Conservation (phyloP, 805 yeast genomes). For the Dipodascus albidus region DNA sequence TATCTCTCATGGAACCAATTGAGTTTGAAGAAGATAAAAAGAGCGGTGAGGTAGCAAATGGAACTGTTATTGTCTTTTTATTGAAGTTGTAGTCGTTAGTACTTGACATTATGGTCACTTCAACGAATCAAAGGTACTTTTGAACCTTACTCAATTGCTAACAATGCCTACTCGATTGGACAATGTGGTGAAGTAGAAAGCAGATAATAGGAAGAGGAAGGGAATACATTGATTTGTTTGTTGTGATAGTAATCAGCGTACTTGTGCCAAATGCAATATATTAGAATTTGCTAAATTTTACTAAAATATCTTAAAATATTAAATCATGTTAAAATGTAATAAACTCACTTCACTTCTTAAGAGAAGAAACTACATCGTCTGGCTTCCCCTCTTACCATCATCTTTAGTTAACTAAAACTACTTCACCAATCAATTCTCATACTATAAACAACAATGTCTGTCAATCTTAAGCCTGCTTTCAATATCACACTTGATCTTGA, state of each 20-base stretch:
- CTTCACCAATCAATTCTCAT: background rate
- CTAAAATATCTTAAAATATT: background rate
- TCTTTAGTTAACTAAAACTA: background rate
- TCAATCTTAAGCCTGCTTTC: conserved; percentile 1
- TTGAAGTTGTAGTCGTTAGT: background rate
- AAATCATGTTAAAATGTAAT: background rate
- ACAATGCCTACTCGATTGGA: background rate
- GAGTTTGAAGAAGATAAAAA: background rate
- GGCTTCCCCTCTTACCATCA: no score
- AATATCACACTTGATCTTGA: background rate
- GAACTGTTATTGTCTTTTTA: background rate
- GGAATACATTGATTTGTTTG: background rate
- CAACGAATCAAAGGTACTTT: background rate
- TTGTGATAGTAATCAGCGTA: background rate
- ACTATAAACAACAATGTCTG: background rate
- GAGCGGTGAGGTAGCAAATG: background rate
- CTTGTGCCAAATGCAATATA: no score
- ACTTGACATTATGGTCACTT: background rate
- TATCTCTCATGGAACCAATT: background rate
- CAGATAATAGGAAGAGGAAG: background rate
- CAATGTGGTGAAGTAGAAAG: background rate
- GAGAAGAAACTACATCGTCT: no score
- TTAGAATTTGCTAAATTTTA: background rate
- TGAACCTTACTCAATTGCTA: no score
- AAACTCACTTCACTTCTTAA: no score